Evolutionary conservation across 169 alveolate species (phyloP).

Genomic region (Plasmodium relictum): DNA sequence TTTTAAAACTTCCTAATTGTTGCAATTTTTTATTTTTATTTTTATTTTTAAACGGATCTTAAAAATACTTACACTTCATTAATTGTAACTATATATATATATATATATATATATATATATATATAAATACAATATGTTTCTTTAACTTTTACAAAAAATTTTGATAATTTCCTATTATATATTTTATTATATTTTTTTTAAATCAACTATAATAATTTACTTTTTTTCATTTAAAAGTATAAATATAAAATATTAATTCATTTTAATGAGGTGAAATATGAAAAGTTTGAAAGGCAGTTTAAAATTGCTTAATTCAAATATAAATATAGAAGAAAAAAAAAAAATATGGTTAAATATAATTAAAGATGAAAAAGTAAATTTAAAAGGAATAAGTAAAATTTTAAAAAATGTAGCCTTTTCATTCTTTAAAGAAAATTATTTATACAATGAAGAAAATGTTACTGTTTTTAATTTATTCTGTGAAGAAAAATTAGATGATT

Average conservation of each 20-base stretch:
- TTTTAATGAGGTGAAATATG: constrained; percentile 17
- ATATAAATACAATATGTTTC: background rate
- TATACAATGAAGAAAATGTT: constrained; percentile 59
- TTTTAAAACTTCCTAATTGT: too few relatives aligned
- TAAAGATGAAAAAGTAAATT: constrained; percentile 10
- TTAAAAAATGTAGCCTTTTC: constrained; percentile 37
- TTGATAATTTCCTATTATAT: background rate
- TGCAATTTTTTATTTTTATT: too few relatives aligned
- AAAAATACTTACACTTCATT: too few relatives aligned
- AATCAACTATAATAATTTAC: background rate
- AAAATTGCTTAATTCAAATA: constrained; percentile 27
- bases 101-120: background rate
- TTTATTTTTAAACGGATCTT: too few relatives aligned
- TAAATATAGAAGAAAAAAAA: constrained; percentile 38
- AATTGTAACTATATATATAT: too few relatives aligned
- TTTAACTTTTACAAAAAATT: background rate
- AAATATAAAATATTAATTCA: background rate
- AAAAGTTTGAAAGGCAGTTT: constrained; percentile 30
- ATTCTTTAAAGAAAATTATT: constrained; percentile 59
- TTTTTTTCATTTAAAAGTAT: background rate
- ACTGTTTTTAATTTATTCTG: constrained; percentile 44
- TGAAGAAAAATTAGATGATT: constrained; percentile 64
- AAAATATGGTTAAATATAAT: constrained; percentile 50
- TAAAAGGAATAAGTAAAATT: constrained; percentile 35
- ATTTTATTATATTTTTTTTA: background rate